Evolutionary conservation across 495 filamentous ascomycete genomes (phyloP).

Genomic region (Penicillium goetzii): DNA sequence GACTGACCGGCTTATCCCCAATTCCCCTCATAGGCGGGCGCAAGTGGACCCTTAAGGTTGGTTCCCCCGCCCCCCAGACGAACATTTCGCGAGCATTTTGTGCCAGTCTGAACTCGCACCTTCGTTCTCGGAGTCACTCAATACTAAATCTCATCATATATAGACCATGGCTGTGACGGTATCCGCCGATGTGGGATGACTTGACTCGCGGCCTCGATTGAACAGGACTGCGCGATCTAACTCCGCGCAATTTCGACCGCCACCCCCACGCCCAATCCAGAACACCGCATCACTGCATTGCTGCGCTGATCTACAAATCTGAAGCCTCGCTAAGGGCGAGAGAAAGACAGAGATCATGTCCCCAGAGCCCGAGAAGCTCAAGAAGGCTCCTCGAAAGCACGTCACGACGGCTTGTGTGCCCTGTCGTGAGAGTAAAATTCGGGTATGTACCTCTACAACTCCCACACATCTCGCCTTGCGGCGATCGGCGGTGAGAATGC

Average conservation of each 20-base stretch:
- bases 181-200: conserved; percentile 15
- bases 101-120: conserved; percentile 1
- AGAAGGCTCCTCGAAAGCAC: conserved; percentile 46
- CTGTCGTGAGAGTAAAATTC: conserved; percentile 55
- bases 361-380: conserved; percentile 39
- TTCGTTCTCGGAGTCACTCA: neutral
- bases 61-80: conserved; percentile 15
- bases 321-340: neutral
- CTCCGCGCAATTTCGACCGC: conserved; percentile 5
- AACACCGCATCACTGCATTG: neutral
- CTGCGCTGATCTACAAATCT: neutral
- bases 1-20: conserved; percentile 19
- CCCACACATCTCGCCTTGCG: neutral
- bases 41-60: conserved; percentile 33
- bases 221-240: conserved; percentile 9
- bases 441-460: conserved; percentile 41
- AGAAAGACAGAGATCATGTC: conserved; percentile 25
- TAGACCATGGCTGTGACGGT: conserved; percentile 11
- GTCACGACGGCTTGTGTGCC: conserved; percentile 55
- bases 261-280: conserved; percentile 8
- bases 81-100: conserved; percentile 16
- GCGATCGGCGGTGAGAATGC: conserved; percentile 13
- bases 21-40: conserved; percentile 24
- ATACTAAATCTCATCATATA: neutral
- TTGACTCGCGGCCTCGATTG: conserved; percentile 1